Percentiles rank a stretch among this genome's conserved stretches.
These are phyloP conservation scores for Sarocladium kiliense DNA, from an alignment of 2,329 filamentous ascomycete genomes.

Conservation along the genomic window DNA sequence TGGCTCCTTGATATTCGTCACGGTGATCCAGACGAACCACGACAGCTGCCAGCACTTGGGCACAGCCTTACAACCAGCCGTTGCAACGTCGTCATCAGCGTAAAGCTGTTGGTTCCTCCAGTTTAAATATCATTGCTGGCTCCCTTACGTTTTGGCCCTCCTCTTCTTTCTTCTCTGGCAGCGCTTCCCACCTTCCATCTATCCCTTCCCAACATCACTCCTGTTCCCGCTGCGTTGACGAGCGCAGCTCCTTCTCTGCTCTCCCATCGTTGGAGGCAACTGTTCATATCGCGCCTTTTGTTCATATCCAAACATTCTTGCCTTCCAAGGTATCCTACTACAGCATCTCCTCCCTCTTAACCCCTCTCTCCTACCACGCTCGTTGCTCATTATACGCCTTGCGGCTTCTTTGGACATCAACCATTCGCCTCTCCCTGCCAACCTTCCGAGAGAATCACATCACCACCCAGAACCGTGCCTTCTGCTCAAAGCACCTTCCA, in stretches of 20 bases:
- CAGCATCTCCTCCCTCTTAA: constrained; percentile 14
- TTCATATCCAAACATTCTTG: constrained; percentile 6
- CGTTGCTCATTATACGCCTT: neutral
- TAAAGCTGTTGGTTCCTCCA: neutral
- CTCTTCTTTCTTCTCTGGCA: neutral
- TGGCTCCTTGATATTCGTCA: neutral
- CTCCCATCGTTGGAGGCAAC: neutral
- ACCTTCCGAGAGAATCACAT: constrained; percentile 15
- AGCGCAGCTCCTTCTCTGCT: neutral
- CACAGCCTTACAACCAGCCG: neutral
- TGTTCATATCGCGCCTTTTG: neutral
- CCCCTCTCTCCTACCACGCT: constrained; percentile 13
- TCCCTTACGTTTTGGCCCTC: no score
- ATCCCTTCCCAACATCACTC: neutral
- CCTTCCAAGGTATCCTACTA: constrained; percentile 9
- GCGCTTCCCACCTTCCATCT: neutral
- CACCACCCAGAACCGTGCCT: constrained; percentile 8
- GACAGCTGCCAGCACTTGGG: neutral
- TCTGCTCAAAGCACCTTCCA: constrained; percentile 8
- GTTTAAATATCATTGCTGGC: no score
- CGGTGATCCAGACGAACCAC: neutral
- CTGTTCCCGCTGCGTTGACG: neutral
- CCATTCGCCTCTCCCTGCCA: neutral
- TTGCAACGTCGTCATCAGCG: no score
- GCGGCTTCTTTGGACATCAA: neutral